A percentile compares a stretch with the other conserved stretches of the same genome.
Evolutionary conservation across 208 protist genomes (phyloP).

Genomic region (Angomonas ambiguus): DNA sequence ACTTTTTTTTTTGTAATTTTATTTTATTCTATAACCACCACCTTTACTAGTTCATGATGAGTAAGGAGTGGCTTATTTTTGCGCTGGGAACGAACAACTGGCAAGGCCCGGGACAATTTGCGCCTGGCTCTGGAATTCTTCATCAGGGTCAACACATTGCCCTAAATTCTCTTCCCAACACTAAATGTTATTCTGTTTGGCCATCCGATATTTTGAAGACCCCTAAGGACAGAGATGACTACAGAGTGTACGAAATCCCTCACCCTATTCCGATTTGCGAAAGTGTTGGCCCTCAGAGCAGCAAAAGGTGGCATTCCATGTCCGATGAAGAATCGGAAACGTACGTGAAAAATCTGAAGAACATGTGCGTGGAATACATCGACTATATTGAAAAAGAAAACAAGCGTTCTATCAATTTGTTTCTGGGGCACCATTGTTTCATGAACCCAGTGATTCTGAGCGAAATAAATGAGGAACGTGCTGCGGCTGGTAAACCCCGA

Average conservation of each 20-base stretch:
- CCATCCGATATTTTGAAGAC: slow-evolving; percentile 64
- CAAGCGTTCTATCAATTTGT: slow-evolving; percentile 44
- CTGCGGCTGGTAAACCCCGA: slow-evolving; percentile 24
- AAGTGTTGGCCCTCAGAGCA: slow-evolving; percentile 65
- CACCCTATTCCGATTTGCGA: slow-evolving; percentile 78
- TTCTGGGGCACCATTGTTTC: slow-evolving; percentile 73
- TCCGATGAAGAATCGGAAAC: slow-evolving; percentile 42
- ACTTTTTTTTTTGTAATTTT: slow-evolving; percentile 3
- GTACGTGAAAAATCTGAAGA: slow-evolving; percentile 46
- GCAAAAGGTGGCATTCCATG: slow-evolving; percentile 77
- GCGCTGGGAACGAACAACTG: slow-evolving; percentile 76
- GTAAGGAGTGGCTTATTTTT: slow-evolving; percentile 63
- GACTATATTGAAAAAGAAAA: slow-evolving; percentile 70
- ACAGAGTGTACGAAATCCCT: slow-evolving; percentile 68
- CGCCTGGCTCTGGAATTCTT: slow-evolving; percentile 72
- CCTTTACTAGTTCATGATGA: slow-evolving; percentile 25
- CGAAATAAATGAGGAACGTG: slow-evolving; percentile 50
- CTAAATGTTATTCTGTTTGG: slow-evolving; percentile 69
- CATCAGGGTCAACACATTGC: slow-evolving; percentile 68
- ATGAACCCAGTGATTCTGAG: slow-evolving; percentile 76
- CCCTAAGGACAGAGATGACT: slow-evolving; percentile 51
- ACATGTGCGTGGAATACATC: slow-evolving; percentile 53
- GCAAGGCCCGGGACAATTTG: slow-evolving; percentile 65
- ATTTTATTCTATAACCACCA: background rate
- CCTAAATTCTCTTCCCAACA: slow-evolving; percentile 44